Evolutionary conservation across 2,329 filamentous ascomycete genomes (phyloP).

Genomic region (Trichoderma koningii): DNA sequence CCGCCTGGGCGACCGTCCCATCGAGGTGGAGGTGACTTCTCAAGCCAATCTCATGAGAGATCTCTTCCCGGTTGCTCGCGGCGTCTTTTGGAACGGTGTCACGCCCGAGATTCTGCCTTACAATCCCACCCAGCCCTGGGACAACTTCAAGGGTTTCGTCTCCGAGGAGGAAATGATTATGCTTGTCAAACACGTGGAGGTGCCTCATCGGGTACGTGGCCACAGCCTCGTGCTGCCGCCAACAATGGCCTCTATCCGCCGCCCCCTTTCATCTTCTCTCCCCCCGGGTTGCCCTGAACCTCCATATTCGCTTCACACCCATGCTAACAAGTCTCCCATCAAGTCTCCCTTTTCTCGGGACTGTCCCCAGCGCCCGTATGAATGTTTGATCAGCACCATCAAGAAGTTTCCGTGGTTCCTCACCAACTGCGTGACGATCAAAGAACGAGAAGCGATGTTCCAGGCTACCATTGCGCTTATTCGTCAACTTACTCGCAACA

Average conservation of each 20-base stretch:
- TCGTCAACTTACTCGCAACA: conserved; percentile 46
- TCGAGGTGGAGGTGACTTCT: conserved; percentile 59
- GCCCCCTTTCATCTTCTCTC: background rate
- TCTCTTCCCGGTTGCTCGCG: conserved; percentile 61
- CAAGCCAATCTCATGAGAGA: conserved; percentile 60
- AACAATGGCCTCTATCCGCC: background rate
- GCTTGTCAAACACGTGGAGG: conserved; percentile 64
- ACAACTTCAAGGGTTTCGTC: conserved; percentile 62
- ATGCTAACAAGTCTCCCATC: conserved; percentile 8
- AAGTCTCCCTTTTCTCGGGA: conserved; percentile 62
- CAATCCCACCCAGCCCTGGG: conserved; percentile 47
- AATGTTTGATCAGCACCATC: conserved; percentile 65
- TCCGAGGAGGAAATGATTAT: conserved; percentile 64
- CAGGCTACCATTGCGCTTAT: conserved; percentile 54
- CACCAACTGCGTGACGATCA: conserved; percentile 58
- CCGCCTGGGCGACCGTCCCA: conserved; percentile 59
- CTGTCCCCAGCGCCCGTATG: conserved; percentile 65
- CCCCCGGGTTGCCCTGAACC: background rate
- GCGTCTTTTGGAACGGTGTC: conserved; percentile 56
- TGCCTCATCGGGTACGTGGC: conserved; percentile 59
- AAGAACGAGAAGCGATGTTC: conserved; percentile 57
- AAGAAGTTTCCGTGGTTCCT: conserved; percentile 65
- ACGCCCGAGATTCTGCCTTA: conserved; percentile 45
- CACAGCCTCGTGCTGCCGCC: background rate
- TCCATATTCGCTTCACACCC: background rate